phyloP scores from a whole-genome alignment of 768 basidiomycete species.

The Hericium coralloides region DNA sequence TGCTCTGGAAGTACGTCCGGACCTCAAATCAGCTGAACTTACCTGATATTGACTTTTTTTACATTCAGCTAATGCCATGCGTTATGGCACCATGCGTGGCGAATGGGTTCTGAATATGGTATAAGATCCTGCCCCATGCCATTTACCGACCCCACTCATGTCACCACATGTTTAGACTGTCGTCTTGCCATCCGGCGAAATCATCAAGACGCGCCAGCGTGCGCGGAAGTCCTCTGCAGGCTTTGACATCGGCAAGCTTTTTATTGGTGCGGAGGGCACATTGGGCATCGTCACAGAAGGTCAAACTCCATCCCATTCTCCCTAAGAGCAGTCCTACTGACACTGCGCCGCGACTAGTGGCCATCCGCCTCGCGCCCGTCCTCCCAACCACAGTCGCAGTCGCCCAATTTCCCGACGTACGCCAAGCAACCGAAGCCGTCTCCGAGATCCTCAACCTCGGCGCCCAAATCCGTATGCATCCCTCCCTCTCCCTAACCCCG shows the following conservation, averaged over 20 bases:
- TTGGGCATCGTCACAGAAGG: conserved; percentile 87
- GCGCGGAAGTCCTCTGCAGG: conserved; percentile 82
- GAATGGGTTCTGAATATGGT: conserved; percentile 85
- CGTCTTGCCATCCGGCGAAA: conserved; percentile 75
- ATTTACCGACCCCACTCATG: background rate
- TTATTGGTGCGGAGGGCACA: conserved; percentile 87
- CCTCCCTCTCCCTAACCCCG: background rate
- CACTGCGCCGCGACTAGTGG: conserved; percentile 39
- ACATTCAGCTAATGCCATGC: conserved; percentile 62
- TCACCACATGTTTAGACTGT: conserved; percentile 48
- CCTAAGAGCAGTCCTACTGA: background rate
- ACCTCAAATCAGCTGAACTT: background rate
- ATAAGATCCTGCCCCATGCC: conserved; percentile 4
- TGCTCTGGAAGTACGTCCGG: conserved; percentile 66
- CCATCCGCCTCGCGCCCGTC: conserved; percentile 70
- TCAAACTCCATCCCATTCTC: conserved; percentile 14
- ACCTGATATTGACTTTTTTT: background rate
- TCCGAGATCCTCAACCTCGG: conserved; percentile 72
- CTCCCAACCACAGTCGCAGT: conserved; percentile 83
- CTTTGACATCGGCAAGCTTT: conserved; percentile 79
- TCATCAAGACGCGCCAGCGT: conserved; percentile 76
- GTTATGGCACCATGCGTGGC: conserved; percentile 80
- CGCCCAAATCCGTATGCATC: conserved; percentile 58
- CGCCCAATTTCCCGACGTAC: conserved; percentile 76
- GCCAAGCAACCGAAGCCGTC: conserved; percentile 70